phyloP scores from a whole-genome alignment of 1,139 yeast species.

The Dujonia santamariae region DNA sequence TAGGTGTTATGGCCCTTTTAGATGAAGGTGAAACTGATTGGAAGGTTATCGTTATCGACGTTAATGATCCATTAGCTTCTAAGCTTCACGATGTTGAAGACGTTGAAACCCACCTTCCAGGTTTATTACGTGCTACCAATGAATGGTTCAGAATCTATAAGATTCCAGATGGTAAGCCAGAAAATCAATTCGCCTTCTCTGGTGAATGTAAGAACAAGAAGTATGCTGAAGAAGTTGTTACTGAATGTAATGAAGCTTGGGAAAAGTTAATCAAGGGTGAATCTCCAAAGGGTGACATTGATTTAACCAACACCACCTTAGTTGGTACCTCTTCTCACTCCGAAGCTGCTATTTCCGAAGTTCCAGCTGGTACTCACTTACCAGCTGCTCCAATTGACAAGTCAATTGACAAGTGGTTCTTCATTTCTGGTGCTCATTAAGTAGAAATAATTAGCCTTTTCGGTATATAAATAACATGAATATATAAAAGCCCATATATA shows the following conservation, averaged over 20 bases:
- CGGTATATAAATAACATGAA: too few species aligned
- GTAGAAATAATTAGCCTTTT: too few species aligned
- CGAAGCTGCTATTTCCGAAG: constrained; percentile 43
- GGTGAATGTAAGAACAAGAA: constrained; percentile 73
- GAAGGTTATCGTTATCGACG: constrained; percentile 87
- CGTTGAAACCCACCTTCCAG: constrained; percentile 81
- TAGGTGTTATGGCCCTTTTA: constrained; percentile 90
- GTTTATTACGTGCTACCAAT: constrained; percentile 76
- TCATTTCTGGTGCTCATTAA: constrained; percentile 81
- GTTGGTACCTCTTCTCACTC: constrained; percentile 51
- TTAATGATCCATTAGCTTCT: constrained; percentile 74
- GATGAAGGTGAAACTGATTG: constrained; percentile 99
- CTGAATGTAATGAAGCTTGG: constrained; percentile 84
- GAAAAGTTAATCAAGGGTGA: constrained; percentile 58
- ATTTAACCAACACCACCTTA: constrained; percentile 73
- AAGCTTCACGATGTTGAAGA: constrained; percentile 78
- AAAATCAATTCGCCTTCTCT: constrained; percentile 79
- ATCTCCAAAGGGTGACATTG: constrained; percentile 47
- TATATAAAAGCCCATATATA: too few species aligned
- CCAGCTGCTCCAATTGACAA: constrained; percentile 95
- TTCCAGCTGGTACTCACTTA: constrained; percentile 69
- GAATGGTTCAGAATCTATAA: constrained; percentile 96
- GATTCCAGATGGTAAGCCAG: constrained; percentile 90
- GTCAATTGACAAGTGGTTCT: constrained; percentile 98
- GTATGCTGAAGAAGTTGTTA: constrained; percentile 67